Conservation (phyloP, 2,329 filamentous ascomycete species). For the Cryphonectria parasitica region DNA sequence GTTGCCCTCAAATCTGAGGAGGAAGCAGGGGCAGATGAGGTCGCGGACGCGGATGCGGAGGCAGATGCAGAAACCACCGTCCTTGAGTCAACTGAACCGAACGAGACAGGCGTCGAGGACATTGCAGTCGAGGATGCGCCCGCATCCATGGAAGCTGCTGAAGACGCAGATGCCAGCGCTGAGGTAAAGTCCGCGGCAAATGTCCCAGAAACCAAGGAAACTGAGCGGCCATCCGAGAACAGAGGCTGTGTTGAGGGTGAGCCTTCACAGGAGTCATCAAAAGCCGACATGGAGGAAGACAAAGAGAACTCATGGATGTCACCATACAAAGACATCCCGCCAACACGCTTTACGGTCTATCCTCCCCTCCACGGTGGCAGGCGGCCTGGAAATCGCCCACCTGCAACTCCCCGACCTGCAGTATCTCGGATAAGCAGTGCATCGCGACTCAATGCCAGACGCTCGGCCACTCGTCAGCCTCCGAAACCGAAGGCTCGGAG, state of each 20-base stretch:
- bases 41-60: constrained; percentile 18
- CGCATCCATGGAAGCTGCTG: constrained; percentile 1
- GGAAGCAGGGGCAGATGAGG: constrained; percentile 27
- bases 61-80: constrained; percentile 31
- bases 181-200: background rate
- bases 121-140: constrained; percentile 24
- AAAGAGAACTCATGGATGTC: constrained; percentile 44
- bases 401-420: constrained; percentile 46
- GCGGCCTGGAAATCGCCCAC: constrained; percentile 48
- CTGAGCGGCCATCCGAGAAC: constrained; percentile 32
- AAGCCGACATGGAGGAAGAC: constrained; percentile 36
- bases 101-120: constrained; percentile 35
- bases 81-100: constrained; percentile 46
- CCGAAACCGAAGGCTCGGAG: constrained; percentile 42
- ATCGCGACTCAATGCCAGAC: constrained; percentile 44
- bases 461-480: constrained; percentile 35
- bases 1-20: constrained; percentile 38
- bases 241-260: constrained; percentile 32
- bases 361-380: constrained; percentile 62
- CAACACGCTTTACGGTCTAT: constrained; percentile 77
- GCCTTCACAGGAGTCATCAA: constrained; percentile 26
- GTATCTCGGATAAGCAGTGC: constrained; percentile 40
- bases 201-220: constrained; percentile 22
- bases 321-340: constrained; percentile 63
- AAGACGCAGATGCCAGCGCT: background rate